phyloP scores from a whole-genome alignment of 2,329 filamentous ascomycete species.

The Plectosphaerella plurivora region DNA sequence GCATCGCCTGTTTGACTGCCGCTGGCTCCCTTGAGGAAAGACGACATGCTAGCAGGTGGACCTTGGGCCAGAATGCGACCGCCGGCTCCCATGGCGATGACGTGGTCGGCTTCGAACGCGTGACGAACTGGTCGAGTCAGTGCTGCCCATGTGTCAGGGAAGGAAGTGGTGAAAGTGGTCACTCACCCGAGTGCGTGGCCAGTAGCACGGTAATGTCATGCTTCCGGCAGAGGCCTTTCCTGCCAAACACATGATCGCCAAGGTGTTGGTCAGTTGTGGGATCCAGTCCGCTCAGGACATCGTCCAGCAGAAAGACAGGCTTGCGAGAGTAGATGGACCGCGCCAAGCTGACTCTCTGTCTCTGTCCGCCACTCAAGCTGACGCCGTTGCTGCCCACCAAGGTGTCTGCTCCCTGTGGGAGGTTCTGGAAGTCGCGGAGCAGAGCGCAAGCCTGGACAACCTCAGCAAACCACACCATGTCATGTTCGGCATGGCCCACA shows the following conservation, averaged over 20 bases:
- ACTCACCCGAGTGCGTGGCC: slow-evolving; percentile 31
- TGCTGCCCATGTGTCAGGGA: slow-evolving; percentile 20
- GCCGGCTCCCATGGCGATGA: slow-evolving; percentile 38
- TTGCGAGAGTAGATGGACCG: slow-evolving; percentile 58
- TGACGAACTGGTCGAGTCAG: slow-evolving; percentile 13
- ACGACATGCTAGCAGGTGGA: slow-evolving; percentile 12
- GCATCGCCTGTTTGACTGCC: not conserved
- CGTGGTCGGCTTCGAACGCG: slow-evolving; percentile 34
- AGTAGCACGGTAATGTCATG: slow-evolving; percentile 35
- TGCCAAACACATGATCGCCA: slow-evolving; percentile 25
- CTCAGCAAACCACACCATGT: slow-evolving; percentile 24
- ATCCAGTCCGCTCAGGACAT: slow-evolving; percentile 68
- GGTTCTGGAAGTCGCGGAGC: slow-evolving; percentile 17
- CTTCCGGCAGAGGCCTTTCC: slow-evolving; percentile 32
- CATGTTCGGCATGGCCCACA: slow-evolving; percentile 17
- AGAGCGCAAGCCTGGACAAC: slow-evolving; percentile 23
- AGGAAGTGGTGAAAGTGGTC: not conserved
- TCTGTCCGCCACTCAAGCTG: slow-evolving; percentile 66
- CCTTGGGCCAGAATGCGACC: slow-evolving; percentile 38
- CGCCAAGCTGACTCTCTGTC: slow-evolving; percentile 67
- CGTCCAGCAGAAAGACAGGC: slow-evolving; percentile 68
- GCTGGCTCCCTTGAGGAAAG: not conserved
- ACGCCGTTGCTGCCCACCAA: slow-evolving; percentile 63
- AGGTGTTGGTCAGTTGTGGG: slow-evolving; percentile 35
- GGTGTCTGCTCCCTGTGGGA: slow-evolving; percentile 39